Conservation (phyloP, 1,139 yeast species). For the Kodamaea anthophila region DNA sequence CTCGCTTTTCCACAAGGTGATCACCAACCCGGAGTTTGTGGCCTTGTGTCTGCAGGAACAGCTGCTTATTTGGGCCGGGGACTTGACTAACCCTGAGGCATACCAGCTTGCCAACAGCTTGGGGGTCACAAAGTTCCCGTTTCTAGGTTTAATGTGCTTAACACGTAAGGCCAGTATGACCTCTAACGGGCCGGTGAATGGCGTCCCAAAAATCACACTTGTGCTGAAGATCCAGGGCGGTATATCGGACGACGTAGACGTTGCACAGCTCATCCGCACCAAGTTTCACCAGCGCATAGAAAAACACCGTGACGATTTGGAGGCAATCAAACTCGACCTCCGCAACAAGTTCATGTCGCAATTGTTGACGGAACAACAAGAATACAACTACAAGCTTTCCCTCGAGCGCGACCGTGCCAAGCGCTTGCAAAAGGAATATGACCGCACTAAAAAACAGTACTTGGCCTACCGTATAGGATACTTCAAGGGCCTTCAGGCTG, state of each 20-base stretch:
- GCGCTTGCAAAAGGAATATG: slow-evolving; percentile 21
- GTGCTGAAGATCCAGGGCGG: slow-evolving; percentile 66
- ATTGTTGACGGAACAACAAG: slow-evolving; percentile 65
- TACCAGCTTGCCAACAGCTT: slow-evolving; percentile 77
- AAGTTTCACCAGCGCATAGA: slow-evolving; percentile 41
- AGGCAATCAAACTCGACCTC: slow-evolving; percentile 53
- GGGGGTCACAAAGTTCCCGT: slow-evolving; percentile 72
- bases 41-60: slow-evolving; percentile 31
- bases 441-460: slow-evolving; percentile 23
- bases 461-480: slow-evolving; percentile 45
- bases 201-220: slow-evolving; percentile 52
- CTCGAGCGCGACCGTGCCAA: slow-evolving; percentile 49
- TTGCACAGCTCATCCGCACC: slow-evolving; percentile 21
- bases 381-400: slow-evolving; percentile 68
- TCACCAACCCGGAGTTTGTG: slow-evolving; percentile 50
- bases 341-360: slow-evolving; percentile 57
- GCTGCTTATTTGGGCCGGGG: slow-evolving; percentile 82
- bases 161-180: slow-evolving; percentile 52
- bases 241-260: slow-evolving; percentile 30
- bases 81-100: slow-evolving; percentile 73
- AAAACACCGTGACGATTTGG: slow-evolving; percentile 57
- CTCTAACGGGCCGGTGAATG: slow-evolving; percentile 50
- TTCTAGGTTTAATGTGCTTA: slow-evolving; percentile 61
- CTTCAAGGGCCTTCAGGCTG: slow-evolving; percentile 31
- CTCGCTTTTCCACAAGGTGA: slow-evolving; percentile 48